phyloP scores from a whole-genome alignment of 768 basidiomycete genomes.

The Sutorius australiensis region DNA sequence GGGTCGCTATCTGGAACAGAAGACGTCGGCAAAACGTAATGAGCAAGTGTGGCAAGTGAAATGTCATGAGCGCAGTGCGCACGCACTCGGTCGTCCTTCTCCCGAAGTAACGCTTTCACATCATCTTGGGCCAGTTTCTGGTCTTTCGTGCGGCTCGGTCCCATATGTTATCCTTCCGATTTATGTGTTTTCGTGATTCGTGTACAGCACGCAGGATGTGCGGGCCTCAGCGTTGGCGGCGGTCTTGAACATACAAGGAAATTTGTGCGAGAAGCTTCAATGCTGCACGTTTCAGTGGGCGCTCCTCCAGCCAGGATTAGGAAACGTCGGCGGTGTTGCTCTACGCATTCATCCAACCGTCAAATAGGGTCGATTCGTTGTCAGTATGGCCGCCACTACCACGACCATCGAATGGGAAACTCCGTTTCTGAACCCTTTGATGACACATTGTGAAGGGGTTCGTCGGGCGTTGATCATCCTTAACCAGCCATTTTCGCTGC shows the following conservation, averaged over 20 bases:
- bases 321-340: not conserved
- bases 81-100: slow-evolving; percentile 29
- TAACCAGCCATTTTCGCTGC: slow-evolving; percentile 77
- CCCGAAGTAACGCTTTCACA: slow-evolving; percentile 13
- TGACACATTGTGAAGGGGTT: not conserved
- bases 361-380: not conserved
- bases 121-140: slow-evolving; percentile 21
- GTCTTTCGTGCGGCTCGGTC: slow-evolving; percentile 19
- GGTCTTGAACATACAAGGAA: slow-evolving; percentile 18
- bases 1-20: slow-evolving; percentile 22
- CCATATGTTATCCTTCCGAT: slow-evolving; percentile 19
- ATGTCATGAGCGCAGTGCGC: not conserved
- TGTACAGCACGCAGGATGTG: slow-evolving; percentile 6
- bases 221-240: not conserved
- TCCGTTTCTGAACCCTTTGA: slow-evolving; percentile 22
- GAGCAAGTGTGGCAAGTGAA: not conserved
- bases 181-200: slow-evolving; percentile 1
- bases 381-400: slow-evolving; percentile 5
- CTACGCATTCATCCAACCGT: not conserved
- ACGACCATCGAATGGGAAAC: slow-evolving; percentile 22
- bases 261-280: not conserved
- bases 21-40: not conserved
- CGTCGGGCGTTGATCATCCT: slow-evolving; percentile 73
- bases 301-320: not conserved
- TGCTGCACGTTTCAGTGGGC: not conserved